phyloP scores from a whole-genome alignment of 306 rosid species.

The Malus domestica region DNA sequence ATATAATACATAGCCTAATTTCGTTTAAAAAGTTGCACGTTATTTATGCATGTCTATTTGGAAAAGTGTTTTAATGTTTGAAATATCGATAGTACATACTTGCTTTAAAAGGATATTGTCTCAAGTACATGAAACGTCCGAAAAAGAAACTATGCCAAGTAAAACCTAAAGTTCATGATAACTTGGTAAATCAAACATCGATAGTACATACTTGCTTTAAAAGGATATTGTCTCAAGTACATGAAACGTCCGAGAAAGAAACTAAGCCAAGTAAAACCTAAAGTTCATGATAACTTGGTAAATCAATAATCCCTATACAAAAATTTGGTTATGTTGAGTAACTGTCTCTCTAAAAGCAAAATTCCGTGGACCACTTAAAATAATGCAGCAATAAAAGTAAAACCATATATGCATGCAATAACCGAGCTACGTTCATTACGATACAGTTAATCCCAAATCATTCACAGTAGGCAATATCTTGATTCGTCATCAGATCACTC shows the following conservation, averaged over 20 bases:
- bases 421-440: not conserved
- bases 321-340: not conserved
- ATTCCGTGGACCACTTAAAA: not conserved
- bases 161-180: not conserved
- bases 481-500: not conserved
- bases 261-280: not conserved
- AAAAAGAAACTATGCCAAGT: not conserved
- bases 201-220: too few species aligned
- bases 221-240: not conserved
- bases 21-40: too few species aligned
- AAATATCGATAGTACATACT: too few species aligned
- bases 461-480: not conserved
- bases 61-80: too few species aligned
- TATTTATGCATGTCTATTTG: too few species aligned
- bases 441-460: not conserved
- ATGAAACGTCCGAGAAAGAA: not conserved
- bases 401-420: not conserved
- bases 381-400: not conserved
- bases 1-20: too few species aligned
- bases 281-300: not conserved
- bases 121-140: not conserved
- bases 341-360: conserved; percentile 13
- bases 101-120: not conserved
- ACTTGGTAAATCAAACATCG: not conserved
- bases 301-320: not conserved